Base-by-base conservation (phyloP, 805 yeast genomes). In the Starmerella etchellsii region DNA sequence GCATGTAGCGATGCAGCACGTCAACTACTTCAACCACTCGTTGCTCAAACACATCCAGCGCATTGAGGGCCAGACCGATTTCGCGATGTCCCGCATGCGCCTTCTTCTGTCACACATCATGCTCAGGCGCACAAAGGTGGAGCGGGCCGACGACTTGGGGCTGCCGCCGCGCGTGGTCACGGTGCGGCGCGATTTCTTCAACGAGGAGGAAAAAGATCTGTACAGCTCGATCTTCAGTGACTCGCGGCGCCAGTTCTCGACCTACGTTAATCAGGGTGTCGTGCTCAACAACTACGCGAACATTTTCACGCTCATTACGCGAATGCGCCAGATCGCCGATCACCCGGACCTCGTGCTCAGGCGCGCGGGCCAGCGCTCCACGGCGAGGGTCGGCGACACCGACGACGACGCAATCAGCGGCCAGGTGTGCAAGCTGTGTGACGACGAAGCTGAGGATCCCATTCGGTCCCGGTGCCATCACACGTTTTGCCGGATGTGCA, bases 311-410 rank as follows among this genome's bases (percentile, higher is more conserved):
- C 69, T 91, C 42, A 87, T 91, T 54, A 91, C 98, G 0, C 68
- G 98, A 53, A 93, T 91, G 98, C 74, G 99, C 54, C 98, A 91
- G 61, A 67, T 91, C 52, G 97, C 98, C 0, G 98, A 91, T 59
- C 99, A 91, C 60, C 99, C 99, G 0, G 99, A 91, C 62, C 66
- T 91, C 47, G 96, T 91, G 1, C 65, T 91, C 56, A 76, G 85
- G 50, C 68, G 87, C 39, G 37, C 37, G 10, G 30, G 37, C 15
- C 27, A 26, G 11, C n/a, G n/a, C n/a, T 16, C 33, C 20, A 7
- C 10, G 22, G 14, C 10, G 22, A 20, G 33, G 8, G 20, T 19
- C 13, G 36, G 36, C 11, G 13, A 4, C 9, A 15, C 15, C 5
- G 37, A 34, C 31, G 37, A 23, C 22, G 37, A 34, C 45, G 51